These are phyloP conservation scores for Erodium moschatum DNA, from an alignment of 441 rosid genomes.

Conservation along the genomic window DNA sequence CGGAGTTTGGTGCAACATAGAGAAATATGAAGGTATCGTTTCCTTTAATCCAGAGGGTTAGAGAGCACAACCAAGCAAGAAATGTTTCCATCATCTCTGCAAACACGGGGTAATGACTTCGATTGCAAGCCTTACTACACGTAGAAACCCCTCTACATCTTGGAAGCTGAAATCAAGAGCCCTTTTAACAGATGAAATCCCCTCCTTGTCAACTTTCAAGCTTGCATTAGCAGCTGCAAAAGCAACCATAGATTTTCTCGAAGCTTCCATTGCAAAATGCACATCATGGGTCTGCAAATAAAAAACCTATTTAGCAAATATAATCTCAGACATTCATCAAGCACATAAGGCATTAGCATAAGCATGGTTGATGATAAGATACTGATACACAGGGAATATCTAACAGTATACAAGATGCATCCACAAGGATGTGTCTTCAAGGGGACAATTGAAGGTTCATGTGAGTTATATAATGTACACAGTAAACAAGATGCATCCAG, in stretches of 20 bases:
- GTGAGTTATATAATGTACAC: not conserved
- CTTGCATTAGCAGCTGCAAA: slow-evolving; percentile 47
- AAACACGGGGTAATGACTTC: slow-evolving; percentile 53
- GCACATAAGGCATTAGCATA: not conserved
- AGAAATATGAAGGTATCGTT: no score
- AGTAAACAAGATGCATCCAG: no score
- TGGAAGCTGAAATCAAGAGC: slow-evolving; percentile 96
- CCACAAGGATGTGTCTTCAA: not conserved
- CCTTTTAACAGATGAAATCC: slow-evolving; percentile 49
- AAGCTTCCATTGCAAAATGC: slow-evolving; percentile 83
- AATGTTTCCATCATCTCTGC: slow-evolving; percentile 18
- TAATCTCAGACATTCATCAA: not conserved
- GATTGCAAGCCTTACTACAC: slow-evolving; percentile 69
- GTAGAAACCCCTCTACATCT: slow-evolving; percentile 72
- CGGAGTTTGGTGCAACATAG: not conserved
- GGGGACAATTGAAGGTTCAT: not conserved
- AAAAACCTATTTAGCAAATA: slow-evolving; percentile 6
- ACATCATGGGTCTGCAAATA: slow-evolving; percentile 69
- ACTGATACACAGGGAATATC: no score
- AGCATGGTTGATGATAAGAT: no score
- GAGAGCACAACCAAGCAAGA: slow-evolving; percentile 9
- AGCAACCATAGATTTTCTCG: slow-evolving; percentile 66
- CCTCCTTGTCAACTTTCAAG: slow-evolving; percentile 50
- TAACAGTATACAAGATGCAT: not conserved
- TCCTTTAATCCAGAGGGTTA: no score